Conservation (phyloP, 2,329 filamentous ascomycete genomes). For the Aspergillus terreus region DNA sequence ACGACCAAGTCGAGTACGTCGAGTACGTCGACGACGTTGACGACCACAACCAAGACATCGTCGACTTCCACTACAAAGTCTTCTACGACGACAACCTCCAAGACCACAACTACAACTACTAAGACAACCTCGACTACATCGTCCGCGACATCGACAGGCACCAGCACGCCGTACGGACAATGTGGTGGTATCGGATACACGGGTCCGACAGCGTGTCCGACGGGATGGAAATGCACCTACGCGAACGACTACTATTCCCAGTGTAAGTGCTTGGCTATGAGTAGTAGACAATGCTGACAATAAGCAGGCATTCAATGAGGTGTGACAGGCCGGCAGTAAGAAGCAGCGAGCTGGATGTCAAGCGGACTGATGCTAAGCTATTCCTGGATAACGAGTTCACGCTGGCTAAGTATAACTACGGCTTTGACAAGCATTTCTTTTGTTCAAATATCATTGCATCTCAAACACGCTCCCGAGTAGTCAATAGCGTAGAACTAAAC, state of each 20-base stretch:
- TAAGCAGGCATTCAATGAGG: background rate
- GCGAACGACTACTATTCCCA: slow-evolving; percentile 13
- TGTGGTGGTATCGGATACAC: slow-evolving; percentile 18
- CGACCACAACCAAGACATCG: background rate
- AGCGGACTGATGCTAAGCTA: background rate
- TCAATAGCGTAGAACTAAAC: too few relatives aligned
- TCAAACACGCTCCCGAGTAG: background rate
- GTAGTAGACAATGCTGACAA: background rate
- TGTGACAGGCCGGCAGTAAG: too few relatives aligned
- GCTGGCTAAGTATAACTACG: too few relatives aligned
- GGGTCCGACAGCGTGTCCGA: slow-evolving; percentile 13
- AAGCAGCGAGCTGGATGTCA: background rate
- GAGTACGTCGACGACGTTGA: background rate
- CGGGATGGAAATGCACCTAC: slow-evolving; percentile 14
- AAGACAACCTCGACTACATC: background rate
- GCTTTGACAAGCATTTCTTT: too few relatives aligned
- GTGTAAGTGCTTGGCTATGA: background rate
- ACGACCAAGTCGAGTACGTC: background rate
- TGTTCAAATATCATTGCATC: background rate
- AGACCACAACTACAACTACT: background rate
- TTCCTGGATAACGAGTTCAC: background rate
- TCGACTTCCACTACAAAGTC: background rate
- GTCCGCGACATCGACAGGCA: slow-evolving; percentile 6
- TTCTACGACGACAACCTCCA: background rate
- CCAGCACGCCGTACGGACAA: slow-evolving; percentile 15